Evolutionary conservation across 306 rosid genomes (phyloP).

Genomic region (Cucurbita moschata): DNA sequence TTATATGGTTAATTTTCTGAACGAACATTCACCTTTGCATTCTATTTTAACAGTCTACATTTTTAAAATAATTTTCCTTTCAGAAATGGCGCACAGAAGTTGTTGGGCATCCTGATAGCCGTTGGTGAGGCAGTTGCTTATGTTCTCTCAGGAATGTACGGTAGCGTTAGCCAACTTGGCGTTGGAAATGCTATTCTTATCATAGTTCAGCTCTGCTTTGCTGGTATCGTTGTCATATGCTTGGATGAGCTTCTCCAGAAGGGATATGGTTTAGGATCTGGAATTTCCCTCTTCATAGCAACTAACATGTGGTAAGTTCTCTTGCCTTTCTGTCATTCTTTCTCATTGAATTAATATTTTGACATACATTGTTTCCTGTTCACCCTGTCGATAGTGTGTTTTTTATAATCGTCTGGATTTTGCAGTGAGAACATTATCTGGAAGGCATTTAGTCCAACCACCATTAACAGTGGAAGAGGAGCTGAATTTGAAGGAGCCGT

Average conservation of each 20-base stretch:
- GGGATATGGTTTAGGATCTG: constrained; percentile 97
- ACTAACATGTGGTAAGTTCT: constrained; percentile 77
- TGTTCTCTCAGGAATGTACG: constrained; percentile 93
- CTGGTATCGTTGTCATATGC: constrained; percentile 88
- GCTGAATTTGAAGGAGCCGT: constrained; percentile 54
- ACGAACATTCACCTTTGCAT: no score
- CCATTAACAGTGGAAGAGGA: constrained; percentile 42
- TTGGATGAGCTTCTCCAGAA: constrained; percentile 96
- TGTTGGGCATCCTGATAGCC: constrained; percentile 85
- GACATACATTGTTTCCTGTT: background rate
- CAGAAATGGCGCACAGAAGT: constrained; percentile 84
- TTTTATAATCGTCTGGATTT: background rate
- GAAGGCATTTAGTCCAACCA: constrained; percentile 53
- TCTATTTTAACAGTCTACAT: no score
- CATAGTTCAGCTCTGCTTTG: constrained; percentile 82
- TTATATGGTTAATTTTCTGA: background rate
- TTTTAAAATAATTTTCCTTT: background rate
- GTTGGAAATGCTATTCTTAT: constrained; percentile 93
- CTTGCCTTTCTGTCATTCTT: background rate
- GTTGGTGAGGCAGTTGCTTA: constrained; percentile 97
- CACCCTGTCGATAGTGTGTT: background rate
- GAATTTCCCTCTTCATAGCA: constrained; percentile 93
- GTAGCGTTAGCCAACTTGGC: constrained; percentile 95
- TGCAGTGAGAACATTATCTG: constrained; percentile 41
- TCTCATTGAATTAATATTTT: background rate